Conservation (phyloP, 1,284 basidiomycete genomes). For the Sporisorium sorghi region DNA sequence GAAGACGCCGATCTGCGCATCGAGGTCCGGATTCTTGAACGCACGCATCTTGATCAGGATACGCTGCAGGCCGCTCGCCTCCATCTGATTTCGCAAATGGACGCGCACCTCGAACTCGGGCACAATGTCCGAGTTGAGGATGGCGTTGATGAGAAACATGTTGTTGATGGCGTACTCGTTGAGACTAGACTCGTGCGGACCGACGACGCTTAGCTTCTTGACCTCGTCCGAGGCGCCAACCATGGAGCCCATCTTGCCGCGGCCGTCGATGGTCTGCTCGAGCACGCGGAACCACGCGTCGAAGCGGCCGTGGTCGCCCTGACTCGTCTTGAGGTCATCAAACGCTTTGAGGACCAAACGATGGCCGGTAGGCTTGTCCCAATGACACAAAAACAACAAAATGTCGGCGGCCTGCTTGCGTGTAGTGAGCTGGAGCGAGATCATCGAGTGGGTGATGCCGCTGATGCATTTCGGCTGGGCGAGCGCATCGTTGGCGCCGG, state of each 20-base stretch:
- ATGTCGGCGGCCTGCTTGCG: conserved; percentile 84
- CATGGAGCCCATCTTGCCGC: conserved; percentile 93
- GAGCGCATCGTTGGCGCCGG: conserved; percentile 82
- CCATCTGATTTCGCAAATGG: conserved; percentile 88
- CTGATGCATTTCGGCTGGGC: conserved; percentile 82
- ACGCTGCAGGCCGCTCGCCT: conserved; percentile 81
- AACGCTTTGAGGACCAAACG: conserved; percentile 72
- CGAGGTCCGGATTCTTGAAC: conserved; percentile 77
- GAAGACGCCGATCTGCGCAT: conserved; percentile 78
- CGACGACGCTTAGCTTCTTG: conserved; percentile 71
- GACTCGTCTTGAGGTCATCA: conserved; percentile 65
- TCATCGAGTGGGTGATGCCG: conserved; percentile 85
- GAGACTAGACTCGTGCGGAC: conserved; percentile 84
- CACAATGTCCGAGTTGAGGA: conserved; percentile 64
- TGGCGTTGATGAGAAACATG: conserved; percentile 62
- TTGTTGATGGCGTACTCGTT: conserved; percentile 70
- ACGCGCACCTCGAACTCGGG: conserved; percentile 78
- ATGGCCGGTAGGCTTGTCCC: conserved; percentile 72
- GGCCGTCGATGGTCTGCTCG: conserved; percentile 81
- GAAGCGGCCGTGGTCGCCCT: conserved; percentile 73
- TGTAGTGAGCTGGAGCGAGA: conserved; percentile 83
- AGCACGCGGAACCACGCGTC: conserved; percentile 90
- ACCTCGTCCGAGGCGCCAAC: conserved; percentile 94
- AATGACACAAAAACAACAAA: conserved; percentile 73
- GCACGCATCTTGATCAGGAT: conserved; percentile 80